These are phyloP conservation scores for Calocybe cyanea DNA, from an alignment of 768 basidiomycete species.

Conservation along the genomic window DNA sequence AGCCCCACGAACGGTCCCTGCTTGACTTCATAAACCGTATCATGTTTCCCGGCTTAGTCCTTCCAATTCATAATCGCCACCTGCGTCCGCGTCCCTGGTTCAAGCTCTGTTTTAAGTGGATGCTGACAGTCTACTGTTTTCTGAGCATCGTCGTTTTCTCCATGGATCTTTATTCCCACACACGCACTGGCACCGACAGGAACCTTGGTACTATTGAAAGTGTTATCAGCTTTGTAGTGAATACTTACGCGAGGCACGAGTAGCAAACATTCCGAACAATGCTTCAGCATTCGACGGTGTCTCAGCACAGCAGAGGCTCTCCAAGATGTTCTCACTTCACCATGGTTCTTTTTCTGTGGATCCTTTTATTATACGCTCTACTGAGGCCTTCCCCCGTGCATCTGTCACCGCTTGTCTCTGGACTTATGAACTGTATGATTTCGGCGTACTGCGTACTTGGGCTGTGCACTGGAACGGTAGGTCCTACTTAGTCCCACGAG, in stretches of 20 bases:
- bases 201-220: neutral
- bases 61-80: constrained; percentile 15
- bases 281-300: constrained; percentile 23
- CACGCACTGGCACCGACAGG: neutral
- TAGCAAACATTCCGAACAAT: constrained; percentile 2
- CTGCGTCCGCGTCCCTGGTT: constrained; percentile 23
- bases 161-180: constrained; percentile 23
- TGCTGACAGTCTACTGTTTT: constrained; percentile 35
- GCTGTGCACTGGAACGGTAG: constrained; percentile 41
- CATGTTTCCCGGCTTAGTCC: constrained; percentile 12
- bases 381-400: constrained; percentile 8
- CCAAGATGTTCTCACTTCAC: constrained; percentile 27
- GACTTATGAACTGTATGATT: constrained; percentile 30
- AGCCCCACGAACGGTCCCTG: constrained; percentile 12
- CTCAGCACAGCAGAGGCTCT: constrained; percentile 29
- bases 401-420: constrained; percentile 49
- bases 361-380: constrained; percentile 29
- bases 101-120: constrained; percentile 27
- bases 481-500: neutral
- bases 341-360: constrained; percentile 22
- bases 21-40: constrained; percentile 9
- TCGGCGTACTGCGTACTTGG: constrained; percentile 34
- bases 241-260: neutral
- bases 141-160: constrained; percentile 37
- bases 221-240: neutral